These are phyloP conservation scores for Alternaria metachromatica DNA, from an alignment of 2,329 filamentous ascomycete species.

Conservation along the genomic window DNA sequence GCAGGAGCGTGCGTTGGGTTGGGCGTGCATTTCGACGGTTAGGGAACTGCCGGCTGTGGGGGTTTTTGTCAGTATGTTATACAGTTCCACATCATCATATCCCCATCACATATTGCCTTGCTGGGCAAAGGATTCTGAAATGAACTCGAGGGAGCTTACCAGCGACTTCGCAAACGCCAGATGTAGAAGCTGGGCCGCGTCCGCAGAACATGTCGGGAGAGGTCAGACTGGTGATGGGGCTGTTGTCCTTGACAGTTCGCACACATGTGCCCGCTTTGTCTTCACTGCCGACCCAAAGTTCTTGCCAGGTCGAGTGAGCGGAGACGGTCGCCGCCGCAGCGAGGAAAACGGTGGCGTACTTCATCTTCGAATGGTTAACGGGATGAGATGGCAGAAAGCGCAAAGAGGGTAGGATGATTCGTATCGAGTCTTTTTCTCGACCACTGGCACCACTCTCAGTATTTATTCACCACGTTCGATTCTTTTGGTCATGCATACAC, in stretches of 20 bases:
- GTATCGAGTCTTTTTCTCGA: background rate
- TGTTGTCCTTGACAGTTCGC: slow-evolving; percentile 46
- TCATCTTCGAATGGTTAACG: slow-evolving; percentile 26
- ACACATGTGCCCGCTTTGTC: slow-evolving; percentile 41
- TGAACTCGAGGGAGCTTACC: slow-evolving; percentile 25
- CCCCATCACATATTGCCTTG: too few species aligned
- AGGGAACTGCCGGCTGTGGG: slow-evolving; percentile 39
- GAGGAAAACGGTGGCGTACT: slow-evolving; percentile 40
- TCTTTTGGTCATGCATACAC: background rate
- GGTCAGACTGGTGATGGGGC: slow-evolving; percentile 38
- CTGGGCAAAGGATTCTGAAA: too few species aligned
- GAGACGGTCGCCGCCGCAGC: slow-evolving; percentile 44
- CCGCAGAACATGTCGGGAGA: slow-evolving; percentile 48
- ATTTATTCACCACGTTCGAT: slow-evolving; percentile 17
- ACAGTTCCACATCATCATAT: too few species aligned
- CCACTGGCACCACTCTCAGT: background rate
- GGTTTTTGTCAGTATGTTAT: slow-evolving; percentile 11
- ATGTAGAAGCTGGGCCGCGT: slow-evolving; percentile 32
- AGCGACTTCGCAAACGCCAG: slow-evolving; percentile 42
- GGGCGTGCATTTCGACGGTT: slow-evolving; percentile 49
- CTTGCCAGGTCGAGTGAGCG: slow-evolving; percentile 49
- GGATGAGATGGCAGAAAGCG: background rate
- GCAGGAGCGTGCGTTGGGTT: slow-evolving; percentile 42
- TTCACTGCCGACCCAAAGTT: slow-evolving; percentile 46
- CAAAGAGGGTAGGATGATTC: background rate